A percentile compares a stretch with the other conserved stretches of the same genome.
phyloP scores from a whole-genome alignment of 2,329 filamentous ascomycete species.

The Aspergillus nomiae region DNA sequence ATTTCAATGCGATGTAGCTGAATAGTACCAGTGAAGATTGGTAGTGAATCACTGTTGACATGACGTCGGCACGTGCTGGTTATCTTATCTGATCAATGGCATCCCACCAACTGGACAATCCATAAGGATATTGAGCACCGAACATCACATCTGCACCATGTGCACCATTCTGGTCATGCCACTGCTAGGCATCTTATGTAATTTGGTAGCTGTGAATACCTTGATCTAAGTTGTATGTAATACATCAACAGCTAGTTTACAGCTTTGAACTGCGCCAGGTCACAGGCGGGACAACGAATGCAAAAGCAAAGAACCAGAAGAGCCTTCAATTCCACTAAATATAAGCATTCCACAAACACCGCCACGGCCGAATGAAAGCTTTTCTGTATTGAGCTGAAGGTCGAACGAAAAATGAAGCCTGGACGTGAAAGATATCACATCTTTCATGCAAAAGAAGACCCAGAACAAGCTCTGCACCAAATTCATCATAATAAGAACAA shows the following conservation, averaged over 20 bases:
- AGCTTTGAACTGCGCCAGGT: not conserved
- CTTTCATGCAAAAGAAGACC: not conserved
- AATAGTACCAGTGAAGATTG: not conserved
- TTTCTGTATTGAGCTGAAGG: constrained; percentile 1
- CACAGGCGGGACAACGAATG: not conserved
- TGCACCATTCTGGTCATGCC: not conserved
- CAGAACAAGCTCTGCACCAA: not conserved
- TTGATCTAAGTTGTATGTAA: not conserved
- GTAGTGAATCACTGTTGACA: not conserved
- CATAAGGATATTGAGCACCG: not conserved
- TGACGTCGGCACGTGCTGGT: constrained; percentile 10
- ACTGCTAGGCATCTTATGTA: not conserved
- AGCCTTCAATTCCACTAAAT: not conserved
- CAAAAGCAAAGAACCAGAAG: not conserved
- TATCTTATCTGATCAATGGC: constrained; percentile 16
- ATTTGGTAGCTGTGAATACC: not conserved
- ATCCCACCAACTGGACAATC: not conserved
- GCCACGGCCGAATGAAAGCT: not conserved
- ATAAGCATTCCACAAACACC: constrained; percentile 4
- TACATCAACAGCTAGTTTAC: not conserved
- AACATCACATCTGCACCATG: too few species aligned
- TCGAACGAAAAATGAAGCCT: not conserved
- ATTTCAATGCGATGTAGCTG: not conserved
- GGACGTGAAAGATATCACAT: not conserved
- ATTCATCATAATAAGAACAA: constrained; percentile 29